Evolutionary conservation across 2,329 filamentous ascomycete species (phyloP).

Genomic region (Alternaria brassicicola): DNA sequence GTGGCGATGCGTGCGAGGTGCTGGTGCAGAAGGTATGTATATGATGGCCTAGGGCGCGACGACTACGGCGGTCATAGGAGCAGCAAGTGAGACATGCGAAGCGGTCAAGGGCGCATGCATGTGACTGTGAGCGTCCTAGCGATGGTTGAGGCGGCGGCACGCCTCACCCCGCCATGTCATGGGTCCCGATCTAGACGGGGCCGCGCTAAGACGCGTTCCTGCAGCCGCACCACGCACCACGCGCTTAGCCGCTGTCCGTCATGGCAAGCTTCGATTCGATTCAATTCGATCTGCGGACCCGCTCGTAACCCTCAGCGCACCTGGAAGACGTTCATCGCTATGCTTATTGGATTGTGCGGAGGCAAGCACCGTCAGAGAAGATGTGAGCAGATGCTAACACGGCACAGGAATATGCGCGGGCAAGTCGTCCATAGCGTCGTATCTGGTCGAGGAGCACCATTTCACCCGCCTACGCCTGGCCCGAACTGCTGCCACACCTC

Average conservation of each 20-base stretch:
- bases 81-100: conserved; percentile 27
- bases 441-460: conserved; percentile 81
- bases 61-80: conserved; percentile 28
- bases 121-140: conserved; percentile 27
- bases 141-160: not conserved
- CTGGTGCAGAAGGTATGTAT: conserved; percentile 4
- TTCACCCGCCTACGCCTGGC: conserved; percentile 75
- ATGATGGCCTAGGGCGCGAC: conserved; percentile 4
- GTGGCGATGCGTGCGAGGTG: not conserved
- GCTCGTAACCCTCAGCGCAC: not conserved
- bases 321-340: conserved; percentile 40
- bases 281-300: not conserved
- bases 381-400: conserved; percentile 18
- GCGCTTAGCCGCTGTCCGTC: conserved; percentile 7
- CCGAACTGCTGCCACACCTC: conserved; percentile 45
- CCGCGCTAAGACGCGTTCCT: conserved; percentile 32
- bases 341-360: conserved; percentile 76
- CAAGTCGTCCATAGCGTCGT: conserved; percentile 87
- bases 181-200: conserved; percentile 11
- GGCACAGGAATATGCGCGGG: conserved; percentile 83
- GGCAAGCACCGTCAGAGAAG: conserved; percentile 27
- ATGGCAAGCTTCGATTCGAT: not conserved
- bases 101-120: conserved; percentile 31
- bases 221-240: conserved; percentile 18
- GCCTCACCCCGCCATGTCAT: conserved; percentile 19